Base-by-base conservation (phyloP, 805 yeast genomes). In the Yarrowia osloensis region DNA sequence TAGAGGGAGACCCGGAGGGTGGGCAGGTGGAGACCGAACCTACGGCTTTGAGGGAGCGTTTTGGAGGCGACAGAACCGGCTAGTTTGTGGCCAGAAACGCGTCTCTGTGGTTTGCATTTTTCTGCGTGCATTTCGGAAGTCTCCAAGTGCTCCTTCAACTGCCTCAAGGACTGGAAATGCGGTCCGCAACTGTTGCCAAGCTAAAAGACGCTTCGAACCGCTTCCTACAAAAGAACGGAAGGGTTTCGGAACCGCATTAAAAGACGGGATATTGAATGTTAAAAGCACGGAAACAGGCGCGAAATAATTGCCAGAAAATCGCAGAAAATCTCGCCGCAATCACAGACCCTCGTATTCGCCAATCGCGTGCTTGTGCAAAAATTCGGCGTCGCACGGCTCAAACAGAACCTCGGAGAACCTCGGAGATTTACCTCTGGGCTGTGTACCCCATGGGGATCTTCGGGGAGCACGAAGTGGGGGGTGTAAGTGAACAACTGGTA, bases 1-100 rank as follows among this genome's bases (percentile, higher is more conserved):
- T n/a, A n/a, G 52, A 21, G 37, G 46, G 26, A 15, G 4, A 19
- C 15, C 15, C 7, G 5, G 24, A 22, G 29, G 39, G 57, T 50
- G 57, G 57, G 57, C 57, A n/a, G 57, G 57, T 50, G 57, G 55
- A 24, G 37, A 11, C 6, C 35, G 35, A 31, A 31, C 35, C 35
- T 31, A 31, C 35, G 31, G 8, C 31, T 8, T 28, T 8, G 31
- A 28, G 31, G 8, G 24, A n/a, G 22, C 22, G 5, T 19, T 39
- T 33, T 33, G n/a, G 17, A 15, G 39, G 44, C 22, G 12, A 39
- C n/a, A 39, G 31, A 8, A 28, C 31, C 31, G 31, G 31, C 31
- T 28, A 28, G 31, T n/a, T n/a, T n/a, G n/a, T n/a, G n/a, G n/a
- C n/a, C n/a, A n/a, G n/a, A n/a, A n/a, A n/a, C n/a, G n/a, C n/a